A percentile compares a stretch with the other conserved stretches of the same genome.
Conservation (phyloP, 2,329 filamentous ascomycete species). For the Aspergillus sp. region DNA sequence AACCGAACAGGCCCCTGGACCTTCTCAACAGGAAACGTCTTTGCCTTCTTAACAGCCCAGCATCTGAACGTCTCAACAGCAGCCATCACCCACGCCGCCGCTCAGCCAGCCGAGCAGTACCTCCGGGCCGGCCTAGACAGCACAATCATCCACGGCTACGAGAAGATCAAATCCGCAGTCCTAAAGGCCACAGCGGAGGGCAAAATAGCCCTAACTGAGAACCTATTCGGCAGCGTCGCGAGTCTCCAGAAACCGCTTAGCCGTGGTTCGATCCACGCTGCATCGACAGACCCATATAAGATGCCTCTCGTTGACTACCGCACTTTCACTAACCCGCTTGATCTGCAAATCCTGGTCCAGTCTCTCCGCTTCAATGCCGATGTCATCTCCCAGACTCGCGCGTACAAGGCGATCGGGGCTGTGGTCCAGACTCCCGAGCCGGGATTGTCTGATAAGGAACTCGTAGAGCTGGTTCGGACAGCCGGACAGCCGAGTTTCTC, state of each 20-base stretch:
- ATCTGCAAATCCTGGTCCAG: not conserved
- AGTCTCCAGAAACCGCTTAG: constrained; percentile 5
- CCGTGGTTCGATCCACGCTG: not conserved
- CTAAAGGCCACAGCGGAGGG: not conserved
- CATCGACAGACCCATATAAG: not conserved
- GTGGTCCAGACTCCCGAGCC: not conserved
- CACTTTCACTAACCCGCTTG: constrained; percentile 2
- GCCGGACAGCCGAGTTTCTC: not conserved
- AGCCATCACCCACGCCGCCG: too few relatives aligned
- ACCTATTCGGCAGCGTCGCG: not conserved
- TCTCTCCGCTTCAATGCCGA: constrained; percentile 2
- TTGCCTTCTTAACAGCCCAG: too few relatives aligned
- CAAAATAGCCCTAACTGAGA: constrained; percentile 1
- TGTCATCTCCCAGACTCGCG: not conserved
- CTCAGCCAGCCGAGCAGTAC: too few relatives aligned
- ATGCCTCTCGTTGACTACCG: constrained; percentile 3
- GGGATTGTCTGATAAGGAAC: not conserved
- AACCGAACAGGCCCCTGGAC: too few relatives aligned
- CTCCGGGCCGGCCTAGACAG: too few relatives aligned
- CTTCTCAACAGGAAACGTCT: too few relatives aligned
- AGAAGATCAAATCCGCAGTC: too few relatives aligned
- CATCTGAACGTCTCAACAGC: too few relatives aligned
- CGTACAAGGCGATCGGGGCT: not conserved
- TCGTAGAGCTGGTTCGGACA: not conserved
- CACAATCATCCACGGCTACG: too few relatives aligned